Evolutionary conservation across 257 asterid species (phyloP).

Genomic region (Anisodus tanguticus): DNA sequence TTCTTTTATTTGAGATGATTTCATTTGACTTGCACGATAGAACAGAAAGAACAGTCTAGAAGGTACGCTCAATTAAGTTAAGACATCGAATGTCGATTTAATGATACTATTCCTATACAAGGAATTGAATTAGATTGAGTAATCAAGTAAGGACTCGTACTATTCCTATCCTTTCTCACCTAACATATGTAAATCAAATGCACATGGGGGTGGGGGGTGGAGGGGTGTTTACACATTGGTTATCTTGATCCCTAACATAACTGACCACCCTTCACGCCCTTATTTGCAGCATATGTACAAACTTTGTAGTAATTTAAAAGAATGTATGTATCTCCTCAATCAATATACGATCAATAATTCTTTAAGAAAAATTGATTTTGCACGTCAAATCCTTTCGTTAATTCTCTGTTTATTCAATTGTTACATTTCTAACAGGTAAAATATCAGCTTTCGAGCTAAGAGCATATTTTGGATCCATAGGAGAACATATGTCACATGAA

Average conservation of each 20-base stretch:
- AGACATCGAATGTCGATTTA: too few species aligned
- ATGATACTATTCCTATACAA: too few species aligned
- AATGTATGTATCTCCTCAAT: too few species aligned
- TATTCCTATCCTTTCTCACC: background rate
- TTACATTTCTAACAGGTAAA: constrained; percentile 38
- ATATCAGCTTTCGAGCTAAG: constrained; percentile 55
- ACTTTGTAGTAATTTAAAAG: too few species aligned
- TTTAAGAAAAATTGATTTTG: background rate
- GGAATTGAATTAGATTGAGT: background rate
- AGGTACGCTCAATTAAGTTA: too few species aligned
- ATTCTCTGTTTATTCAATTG: background rate
- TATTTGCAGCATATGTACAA: too few species aligned
- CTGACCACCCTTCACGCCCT: background rate
- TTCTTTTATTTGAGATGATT: too few species aligned
- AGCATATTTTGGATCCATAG: constrained; percentile 51
- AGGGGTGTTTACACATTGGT: too few species aligned
- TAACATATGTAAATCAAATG: background rate
- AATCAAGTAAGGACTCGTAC: background rate
- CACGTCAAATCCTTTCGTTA: background rate
- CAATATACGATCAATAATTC: background rate
- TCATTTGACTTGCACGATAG: too few species aligned
- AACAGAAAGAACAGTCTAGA: too few species aligned
- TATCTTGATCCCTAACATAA: background rate
- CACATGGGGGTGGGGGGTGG: too few species aligned
- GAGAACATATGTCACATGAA: constrained; percentile 62